These are phyloP conservation scores for Yarrowia galli DNA, from an alignment of 1,139 yeast genomes.

Conservation along the genomic window DNA sequence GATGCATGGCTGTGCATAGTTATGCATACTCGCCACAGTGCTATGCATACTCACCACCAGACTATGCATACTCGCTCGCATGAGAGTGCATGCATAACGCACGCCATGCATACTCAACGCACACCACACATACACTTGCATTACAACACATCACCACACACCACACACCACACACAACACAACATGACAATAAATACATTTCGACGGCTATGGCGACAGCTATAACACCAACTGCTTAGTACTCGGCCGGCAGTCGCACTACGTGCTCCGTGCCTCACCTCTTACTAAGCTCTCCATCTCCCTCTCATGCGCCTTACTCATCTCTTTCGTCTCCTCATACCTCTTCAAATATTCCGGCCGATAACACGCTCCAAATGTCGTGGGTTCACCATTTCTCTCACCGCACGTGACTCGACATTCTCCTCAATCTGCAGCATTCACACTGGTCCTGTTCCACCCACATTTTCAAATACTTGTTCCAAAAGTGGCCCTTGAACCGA, in stretches of 20 bases:
- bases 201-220: too few species aligned
- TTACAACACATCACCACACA: neutral
- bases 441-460: constrained; percentile 30
- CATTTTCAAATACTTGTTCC: constrained; percentile 1
- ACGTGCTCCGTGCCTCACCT: too few species aligned
- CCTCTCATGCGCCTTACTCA: constrained; percentile 6
- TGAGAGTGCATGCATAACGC: too few species aligned
- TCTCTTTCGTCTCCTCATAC: constrained; percentile 1
- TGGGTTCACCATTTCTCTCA: constrained; percentile 23
- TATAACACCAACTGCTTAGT: too few species aligned
- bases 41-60: too few species aligned
- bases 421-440: constrained; percentile 23
- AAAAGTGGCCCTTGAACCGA: constrained; percentile 2
- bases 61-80: too few species aligned
- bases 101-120: too few species aligned
- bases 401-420: neutral
- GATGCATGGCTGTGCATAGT: too few species aligned
- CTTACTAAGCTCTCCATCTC: constrained; percentile 39
- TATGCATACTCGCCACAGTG: too few species aligned
- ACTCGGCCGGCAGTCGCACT: neutral
- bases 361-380: constrained; percentile 37
- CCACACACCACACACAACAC: neutral
- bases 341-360: constrained; percentile 9
- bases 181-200: constrained; percentile 25
- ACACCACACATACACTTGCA: too few species aligned